Evolutionary conservation across 305 asterid genomes (phyloP), one percentile per base, ranked within the genome.

Genomic region (Fraxinus latifolia): DNA sequence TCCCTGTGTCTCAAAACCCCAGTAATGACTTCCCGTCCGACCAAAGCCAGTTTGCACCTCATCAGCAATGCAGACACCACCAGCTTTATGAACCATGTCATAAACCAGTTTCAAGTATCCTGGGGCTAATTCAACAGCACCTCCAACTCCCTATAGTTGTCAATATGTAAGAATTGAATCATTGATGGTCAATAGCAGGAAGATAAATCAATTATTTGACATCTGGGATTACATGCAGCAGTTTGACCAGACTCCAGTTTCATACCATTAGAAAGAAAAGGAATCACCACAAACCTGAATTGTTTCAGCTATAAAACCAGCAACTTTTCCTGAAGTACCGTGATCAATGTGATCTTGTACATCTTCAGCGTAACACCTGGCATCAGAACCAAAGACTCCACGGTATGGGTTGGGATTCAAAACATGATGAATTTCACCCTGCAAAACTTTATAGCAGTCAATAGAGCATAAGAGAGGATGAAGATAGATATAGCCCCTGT

Each of bases 31-130:
- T 36, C 98, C 99, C 0, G 98, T 96, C 12, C 98, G 97, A 83
- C 99, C 99, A 80, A 96, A 96, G 62, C 99, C 97, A 5, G 97
- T 94, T 85, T 96, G 99, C 25, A 96, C 99, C 86, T 96, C 99
- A 81, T 96, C 99, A 34, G 99, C 98, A 82, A 94, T 96, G 90
- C 99, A 96, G 71, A 94, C 94, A 79, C 99, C 99, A 44, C 98
- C 99, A 76, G 98, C 97, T 83, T 92, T 90, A 78, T 84, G 97
- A 84, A 94, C 90, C 81, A 92, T 91, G 78, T 93, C 97, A 55
- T 94, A 96, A 67, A 92, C 99, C 85, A 87, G 77, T 88, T 96
- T 93, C 82, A 96, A 89, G 89, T 96, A 96, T 83, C 99, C 99
- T 2, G 97, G 95, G 86, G 97, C 98, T 79, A 96, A 87, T 84